Conservation (phyloP, 106 monocot genomes). For the Apostasia shenzhenica region DNA sequence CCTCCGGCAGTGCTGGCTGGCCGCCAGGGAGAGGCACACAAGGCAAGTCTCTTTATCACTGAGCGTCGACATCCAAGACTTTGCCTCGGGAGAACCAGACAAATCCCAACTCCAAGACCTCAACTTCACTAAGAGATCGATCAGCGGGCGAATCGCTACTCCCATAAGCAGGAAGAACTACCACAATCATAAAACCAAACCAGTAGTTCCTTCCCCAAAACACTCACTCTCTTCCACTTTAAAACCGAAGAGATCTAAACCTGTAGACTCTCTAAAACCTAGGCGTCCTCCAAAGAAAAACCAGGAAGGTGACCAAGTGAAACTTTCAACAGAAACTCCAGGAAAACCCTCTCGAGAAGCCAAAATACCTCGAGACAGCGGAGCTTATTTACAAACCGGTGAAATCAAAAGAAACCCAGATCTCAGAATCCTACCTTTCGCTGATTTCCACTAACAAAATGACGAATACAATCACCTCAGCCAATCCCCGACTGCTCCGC, state of each 20-base stretch:
- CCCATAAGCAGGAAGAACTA: constrained; percentile 32
- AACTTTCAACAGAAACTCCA: neutral
- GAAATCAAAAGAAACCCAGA: neutral
- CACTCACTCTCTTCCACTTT: neutral
- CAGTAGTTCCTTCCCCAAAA: constrained; percentile 14
- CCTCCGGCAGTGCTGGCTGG: constrained; percentile 14
- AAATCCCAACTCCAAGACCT: constrained; percentile 26
- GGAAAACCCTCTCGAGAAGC: constrained; percentile 15
- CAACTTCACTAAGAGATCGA: constrained; percentile 25
- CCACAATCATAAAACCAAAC: constrained; percentile 18
- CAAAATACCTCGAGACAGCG: constrained; percentile 19
- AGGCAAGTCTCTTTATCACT: constrained; percentile 15
- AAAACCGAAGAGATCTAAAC: constrained; percentile 5
- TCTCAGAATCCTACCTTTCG: constrained; percentile 1
- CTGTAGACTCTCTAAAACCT: neutral
- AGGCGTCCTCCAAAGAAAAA: constrained; percentile 11
- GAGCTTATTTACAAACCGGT: constrained; percentile 8
- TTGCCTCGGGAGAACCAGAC: neutral
- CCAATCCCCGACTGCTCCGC: constrained; percentile 5
- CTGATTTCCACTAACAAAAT: neutral
- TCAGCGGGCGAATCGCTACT: constrained; percentile 17
- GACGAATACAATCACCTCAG: constrained; percentile 2
- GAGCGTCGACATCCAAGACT: constrained; percentile 12
- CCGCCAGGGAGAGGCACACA: constrained; percentile 15
- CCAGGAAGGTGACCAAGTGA: constrained; percentile 7